Evolutionary conservation across 1,139 yeast genomes (phyloP), one percentile per base, ranked within the genome.

Genomic region (Saccharomyces pastorianus): DNA sequence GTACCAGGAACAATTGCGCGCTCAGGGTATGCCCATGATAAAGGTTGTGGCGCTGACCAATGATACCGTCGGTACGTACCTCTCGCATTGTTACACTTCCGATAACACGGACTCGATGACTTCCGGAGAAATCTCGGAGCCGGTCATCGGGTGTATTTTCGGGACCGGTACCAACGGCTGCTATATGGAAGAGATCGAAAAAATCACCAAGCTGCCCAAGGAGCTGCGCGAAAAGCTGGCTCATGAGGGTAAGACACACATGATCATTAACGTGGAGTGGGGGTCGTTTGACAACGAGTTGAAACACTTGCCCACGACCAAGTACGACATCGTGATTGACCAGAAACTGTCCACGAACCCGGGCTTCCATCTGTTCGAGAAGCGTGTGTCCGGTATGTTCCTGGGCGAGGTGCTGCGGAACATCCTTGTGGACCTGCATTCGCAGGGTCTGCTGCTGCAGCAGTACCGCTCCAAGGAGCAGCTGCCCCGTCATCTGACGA

Each of bases 101-200:
- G 73, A 80, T 52, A 65, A 72, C 27, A 59, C 66, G 6, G 66
- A 66, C 46, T 74, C 78, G 9, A 62, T 74, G 31, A 77, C 82
- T 50, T 76, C 83, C 9, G 82, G 84, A 57, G 81, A 89, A 52
- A 80, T 78, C 58, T 78, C 79, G 53, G 80, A 80, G 53, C 88
- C 96, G 13, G 78, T 86, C 11, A 76, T 91, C 63, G 98, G 98
- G 46, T 84, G 91, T 59, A 91, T 91, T 59, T 88, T 89, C 66
- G 98, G 98, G 58, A 91, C 98, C 5, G 98, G 98, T 67, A 90
- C 97, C 46, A 91, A 91, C 69, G 97, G 97, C 57, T 96, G 96
- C 11, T 91, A 91, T 72, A 77, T 81, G 66, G 98, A 91, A 71
- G 76, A 81, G 55, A 69, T 88, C 54, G 82, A 79, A 47, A 79